A percentile compares a stretch with the other conserved stretches of the same genome.
Conservation (phyloP, 306 rosid species). For the Lagenaria siceraria region DNA sequence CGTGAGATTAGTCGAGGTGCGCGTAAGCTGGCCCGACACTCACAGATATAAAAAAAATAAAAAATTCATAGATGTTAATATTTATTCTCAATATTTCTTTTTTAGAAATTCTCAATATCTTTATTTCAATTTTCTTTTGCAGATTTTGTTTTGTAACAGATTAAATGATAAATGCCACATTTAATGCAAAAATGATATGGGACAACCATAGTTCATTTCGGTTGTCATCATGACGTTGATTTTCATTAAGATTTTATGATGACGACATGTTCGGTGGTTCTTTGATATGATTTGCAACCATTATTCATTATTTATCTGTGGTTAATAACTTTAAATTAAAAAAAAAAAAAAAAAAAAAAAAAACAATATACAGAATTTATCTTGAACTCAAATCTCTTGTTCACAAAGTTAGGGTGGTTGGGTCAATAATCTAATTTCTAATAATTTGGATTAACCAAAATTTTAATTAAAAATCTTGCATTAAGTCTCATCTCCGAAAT, state of each 20-base stretch:
- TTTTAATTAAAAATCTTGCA: too few relatives aligned
- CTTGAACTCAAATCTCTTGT: neutral
- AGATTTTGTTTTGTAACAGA: too few relatives aligned
- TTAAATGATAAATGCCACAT: too few relatives aligned
- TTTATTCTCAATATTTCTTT: too few relatives aligned
- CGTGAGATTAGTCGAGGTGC: too few relatives aligned
- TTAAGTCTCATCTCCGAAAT: too few relatives aligned
- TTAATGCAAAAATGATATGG: neutral
- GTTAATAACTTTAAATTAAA: neutral
- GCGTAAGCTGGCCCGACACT: too few relatives aligned
- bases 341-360: neutral
- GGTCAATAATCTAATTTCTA: neutral
- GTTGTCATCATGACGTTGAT: neutral
- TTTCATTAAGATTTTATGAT: neutral
- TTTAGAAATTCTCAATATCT: too few relatives aligned
- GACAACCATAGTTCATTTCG: neutral
- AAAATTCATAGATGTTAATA: too few relatives aligned
- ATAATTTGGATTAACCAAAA: neutral
- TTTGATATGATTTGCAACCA: neutral
- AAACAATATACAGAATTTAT: neutral
- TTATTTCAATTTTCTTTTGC: too few relatives aligned
- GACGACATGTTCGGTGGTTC: neutral
- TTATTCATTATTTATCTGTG: neutral
- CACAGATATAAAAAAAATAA: too few relatives aligned
- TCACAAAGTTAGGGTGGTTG: neutral